phyloP scores from a whole-genome alignment of 306 rosid species.

The Hippophae gyantsensis region DNA sequence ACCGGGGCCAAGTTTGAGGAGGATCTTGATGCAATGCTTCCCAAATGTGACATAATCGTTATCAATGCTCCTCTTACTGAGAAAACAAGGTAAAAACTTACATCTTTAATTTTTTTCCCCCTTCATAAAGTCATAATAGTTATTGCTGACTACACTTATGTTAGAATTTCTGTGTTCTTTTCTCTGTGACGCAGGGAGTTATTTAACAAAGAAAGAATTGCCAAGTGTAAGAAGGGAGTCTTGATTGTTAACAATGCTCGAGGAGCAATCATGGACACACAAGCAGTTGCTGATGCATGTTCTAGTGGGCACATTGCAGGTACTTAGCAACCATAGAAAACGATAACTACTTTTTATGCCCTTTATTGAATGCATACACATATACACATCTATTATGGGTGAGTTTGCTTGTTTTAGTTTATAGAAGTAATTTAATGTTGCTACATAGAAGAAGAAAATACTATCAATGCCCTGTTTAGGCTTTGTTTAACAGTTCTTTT shows the following conservation, averaged over 20 bases:
- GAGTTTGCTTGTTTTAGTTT: too few relatives aligned
- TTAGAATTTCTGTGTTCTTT: conserved; percentile 6
- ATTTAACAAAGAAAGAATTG: conserved; percentile 64
- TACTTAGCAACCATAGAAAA: conserved; percentile 6
- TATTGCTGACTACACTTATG: too few relatives aligned
- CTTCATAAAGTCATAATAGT: neutral
- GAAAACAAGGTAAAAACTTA: conserved; percentile 56
- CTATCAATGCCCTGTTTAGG: neutral
- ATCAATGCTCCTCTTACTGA: conserved; percentile 88
- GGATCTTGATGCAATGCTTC: conserved; percentile 93
- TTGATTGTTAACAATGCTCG: conserved; percentile 85
- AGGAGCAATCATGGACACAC: conserved; percentile 87
- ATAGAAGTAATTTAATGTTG: too few relatives aligned
- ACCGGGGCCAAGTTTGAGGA: conserved; percentile 78
- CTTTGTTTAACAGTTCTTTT: conserved; percentile 2
- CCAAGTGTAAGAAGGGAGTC: conserved; percentile 84
- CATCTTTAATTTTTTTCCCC: neutral
- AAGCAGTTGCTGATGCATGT: conserved; percentile 83
- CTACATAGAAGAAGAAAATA: too few relatives aligned
- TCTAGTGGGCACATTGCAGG: conserved; percentile 81
- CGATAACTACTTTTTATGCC: neutral
- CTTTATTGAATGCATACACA: too few relatives aligned
- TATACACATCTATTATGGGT: too few relatives aligned
- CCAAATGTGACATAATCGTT: conserved; percentile 81
- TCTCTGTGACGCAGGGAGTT: conserved; percentile 49